Evolutionary conservation across 495 filamentous ascomycete genomes (phyloP), one percentile per base, ranked within the genome.

Genomic region (Sordaria brevicollis): DNA sequence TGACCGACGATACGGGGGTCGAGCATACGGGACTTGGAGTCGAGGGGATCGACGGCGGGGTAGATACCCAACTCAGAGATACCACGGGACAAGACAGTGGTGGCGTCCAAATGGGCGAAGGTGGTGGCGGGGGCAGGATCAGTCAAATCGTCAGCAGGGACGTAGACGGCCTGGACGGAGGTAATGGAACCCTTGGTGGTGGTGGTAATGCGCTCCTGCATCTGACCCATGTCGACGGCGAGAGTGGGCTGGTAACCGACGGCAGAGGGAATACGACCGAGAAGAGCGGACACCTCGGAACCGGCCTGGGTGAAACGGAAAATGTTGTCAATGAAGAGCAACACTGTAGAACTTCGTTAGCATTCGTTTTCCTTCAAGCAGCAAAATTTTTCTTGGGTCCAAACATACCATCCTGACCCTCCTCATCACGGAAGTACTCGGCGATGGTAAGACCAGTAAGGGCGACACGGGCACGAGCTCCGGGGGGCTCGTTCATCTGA

Each of bases 31-130:
- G 94, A 97, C 87, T 96, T 98, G 84, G 93, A 97, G 87, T 99
- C 95, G 65, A 99, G 93, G 81, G 95, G 95, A 79, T 99, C 95
- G 89, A 99, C 95, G 82, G 95, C 95, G 71, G 95, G 95, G 88
- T 99, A 99, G 89, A 98, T 99, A 92, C 95, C 95, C 90, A 99
- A 89, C 88, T 99, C 95, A 76, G 95, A 99, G 84, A 99, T 99
- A 93, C 95, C 96, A 91, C 95, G 95, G 76, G 95, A 99, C 88
- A 99, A 86, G 79, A 99, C 95, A 89, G 96, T 99, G 85, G 95
- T 99, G 89, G 95, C 96, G 87, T 99, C 95, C 89, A 99, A 90
- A 87, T 99, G 95, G 84, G 95, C 95, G 86, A 99, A 99, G 86
- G 95, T 98, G 84, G 95, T 99, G 80, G 95, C 95, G 76, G 95